Base-by-base conservation (phyloP, 2,329 filamentous ascomycete species). In the Aureobasidium pullulans region DNA sequence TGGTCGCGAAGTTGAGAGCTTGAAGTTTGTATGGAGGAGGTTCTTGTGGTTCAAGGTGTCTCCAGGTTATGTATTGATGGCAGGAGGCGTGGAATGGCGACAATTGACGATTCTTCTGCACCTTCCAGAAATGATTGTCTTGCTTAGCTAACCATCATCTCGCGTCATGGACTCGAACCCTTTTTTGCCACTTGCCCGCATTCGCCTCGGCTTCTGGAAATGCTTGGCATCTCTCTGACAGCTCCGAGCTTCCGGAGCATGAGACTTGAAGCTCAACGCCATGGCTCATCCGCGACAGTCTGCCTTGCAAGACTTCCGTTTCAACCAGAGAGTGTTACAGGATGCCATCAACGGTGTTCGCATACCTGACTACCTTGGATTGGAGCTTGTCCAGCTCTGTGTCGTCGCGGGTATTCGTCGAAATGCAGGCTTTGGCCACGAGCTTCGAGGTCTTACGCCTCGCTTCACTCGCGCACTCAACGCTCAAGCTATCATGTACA, bases 401-500 rank as follows among this genome's bases (percentile, higher is more conserved):
- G 32, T 54, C 13, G 52, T 62, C 10, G 60, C 59, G 11, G 62
- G 64, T 31, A 64, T 65, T 44, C 61, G 64, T 42, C 62, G 61
- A 42, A 42, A 64, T 53, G 34, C 50, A n/a, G 63, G 59, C 32
- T 65, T 64, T 40, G 63, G 49, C 29, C 6, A 43, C 23, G 57
- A 65, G 34, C 49, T 65, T 28, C 28, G 39, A 19, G 52, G 60
- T 16, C 13, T 61, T 2, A 34, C 50, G 9, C 62, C 63, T 37
- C 34, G 36, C 4, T 66, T 65, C 42, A 64, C 62, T 36, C 64
- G 64, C 13, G 67, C 67, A 19, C 61, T 66, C 31, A 72, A 75
- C 60, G 71, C 73, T 6, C 66, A 72, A 16, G 58, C 63, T 6
- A 73, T 73, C 52, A 75, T 75, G 71, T 44, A 54, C 8, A 74